Conservation (phyloP, 2,329 filamentous ascomycete genomes). For the Hysterium pulicare region DNA sequence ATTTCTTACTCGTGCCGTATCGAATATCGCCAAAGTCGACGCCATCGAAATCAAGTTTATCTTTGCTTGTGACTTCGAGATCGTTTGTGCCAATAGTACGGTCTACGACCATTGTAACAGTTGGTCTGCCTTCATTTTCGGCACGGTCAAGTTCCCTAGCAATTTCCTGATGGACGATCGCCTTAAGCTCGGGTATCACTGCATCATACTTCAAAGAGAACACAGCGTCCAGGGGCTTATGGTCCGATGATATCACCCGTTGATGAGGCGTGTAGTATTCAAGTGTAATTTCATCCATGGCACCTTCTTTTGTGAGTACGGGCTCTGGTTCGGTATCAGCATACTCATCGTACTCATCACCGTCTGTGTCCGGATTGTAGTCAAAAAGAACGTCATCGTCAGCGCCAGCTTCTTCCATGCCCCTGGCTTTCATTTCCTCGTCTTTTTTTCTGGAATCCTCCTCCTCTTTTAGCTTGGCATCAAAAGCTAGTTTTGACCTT, state of each 20-base stretch:
- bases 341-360: conserved; percentile 57
- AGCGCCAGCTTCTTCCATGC: conserved; percentile 68
- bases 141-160: conserved; percentile 82
- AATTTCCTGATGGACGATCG: conserved; percentile 80
- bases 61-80: conserved; percentile 22
- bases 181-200: conserved; percentile 79
- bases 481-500: conserved; percentile 64
- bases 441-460: conserved; percentile 68
- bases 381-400: conserved; percentile 86
- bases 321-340: conserved; percentile 46
- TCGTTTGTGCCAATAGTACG: conserved; percentile 28
- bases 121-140: conserved; percentile 85
- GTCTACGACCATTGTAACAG: conserved; percentile 79
- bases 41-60: conserved; percentile 47
- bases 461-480: conserved; percentile 61
- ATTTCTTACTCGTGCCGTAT: conserved; percentile 63
- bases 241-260: conserved; percentile 84
- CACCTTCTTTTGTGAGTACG: conserved; percentile 58
- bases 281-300: conserved; percentile 53
- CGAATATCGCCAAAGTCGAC: conserved; percentile 76
- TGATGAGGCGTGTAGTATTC: conserved; percentile 84
- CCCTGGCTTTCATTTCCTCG: conserved; percentile 78
- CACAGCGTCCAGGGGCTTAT: conserved; percentile 83
- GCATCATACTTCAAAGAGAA: conserved; percentile 85
- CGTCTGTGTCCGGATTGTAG: conserved; percentile 81